phyloP scores from a whole-genome alignment of 2,329 filamentous ascomycete species.

The Penicillium sp. region DNA sequence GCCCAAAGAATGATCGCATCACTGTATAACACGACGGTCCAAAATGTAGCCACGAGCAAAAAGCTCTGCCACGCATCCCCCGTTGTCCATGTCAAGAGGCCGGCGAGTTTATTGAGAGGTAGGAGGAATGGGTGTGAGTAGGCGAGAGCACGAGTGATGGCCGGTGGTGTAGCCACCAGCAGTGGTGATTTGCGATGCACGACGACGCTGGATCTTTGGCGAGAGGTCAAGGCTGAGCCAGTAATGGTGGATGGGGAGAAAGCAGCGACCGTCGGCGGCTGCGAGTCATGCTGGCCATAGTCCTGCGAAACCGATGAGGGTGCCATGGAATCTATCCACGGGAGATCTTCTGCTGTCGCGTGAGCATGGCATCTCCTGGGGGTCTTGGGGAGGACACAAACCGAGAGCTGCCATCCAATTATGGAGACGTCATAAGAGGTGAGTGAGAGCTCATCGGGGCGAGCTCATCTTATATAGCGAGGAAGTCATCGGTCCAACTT shows the following conservation, averaged over 20 bases:
- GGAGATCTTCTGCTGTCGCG: conserved; percentile 39
- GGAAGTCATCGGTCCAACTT: conserved; percentile 18
- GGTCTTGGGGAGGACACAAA: conserved; percentile 25
- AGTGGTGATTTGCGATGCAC: conserved; percentile 96
- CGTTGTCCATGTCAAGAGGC: conserved; percentile 87
- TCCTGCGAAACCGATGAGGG: conserved; percentile 38
- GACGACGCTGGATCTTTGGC: conserved; percentile 82
- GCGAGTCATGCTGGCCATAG: conserved; percentile 37
- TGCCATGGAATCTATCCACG: conserved; percentile 52
- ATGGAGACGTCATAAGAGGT: conserved; percentile 31
- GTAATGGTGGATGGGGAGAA: conserved; percentile 82
- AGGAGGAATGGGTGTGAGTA: conserved; percentile 94
- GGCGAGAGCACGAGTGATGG: conserved; percentile 86
- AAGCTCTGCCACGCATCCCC: conserved; percentile 97
- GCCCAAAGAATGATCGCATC: conserved; percentile 73
- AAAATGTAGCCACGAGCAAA: conserved; percentile 75
- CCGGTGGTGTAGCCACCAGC: conserved; percentile 85
- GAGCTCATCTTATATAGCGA: conserved; percentile 18
- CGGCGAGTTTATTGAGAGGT: conserved; percentile 77
- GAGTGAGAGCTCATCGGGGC: conserved; percentile 23
- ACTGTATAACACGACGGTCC: conserved; percentile 79
- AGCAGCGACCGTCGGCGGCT: conserved; percentile 71
- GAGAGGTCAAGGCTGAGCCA: conserved; percentile 60
- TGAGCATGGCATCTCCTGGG: conserved; percentile 18
- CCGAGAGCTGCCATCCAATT: conserved; percentile 49